These are phyloP conservation scores for Scheffersomyces segobiensis DNA, from an alignment of 1,139 yeast species.

Conservation along the genomic window DNA sequence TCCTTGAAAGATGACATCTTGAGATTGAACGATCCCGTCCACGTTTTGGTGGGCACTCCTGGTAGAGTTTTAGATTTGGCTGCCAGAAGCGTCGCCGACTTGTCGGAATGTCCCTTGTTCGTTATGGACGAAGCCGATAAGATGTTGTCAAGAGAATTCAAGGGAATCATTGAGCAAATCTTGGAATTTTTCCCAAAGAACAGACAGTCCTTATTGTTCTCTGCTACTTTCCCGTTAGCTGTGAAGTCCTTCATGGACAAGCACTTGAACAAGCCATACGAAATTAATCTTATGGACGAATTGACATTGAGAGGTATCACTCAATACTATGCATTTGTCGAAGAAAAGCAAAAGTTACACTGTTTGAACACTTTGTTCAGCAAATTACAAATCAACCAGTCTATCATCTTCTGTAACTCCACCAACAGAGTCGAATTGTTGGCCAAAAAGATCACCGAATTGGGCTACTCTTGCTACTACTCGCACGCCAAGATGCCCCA, in stretches of 20 bases:
- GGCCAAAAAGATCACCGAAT: slow-evolving; percentile 93
- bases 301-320: slow-evolving; percentile 94
- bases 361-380: slow-evolving; percentile 94
- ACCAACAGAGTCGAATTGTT: slow-evolving; percentile 93
- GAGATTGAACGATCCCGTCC: slow-evolving; percentile 90
- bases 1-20: slow-evolving; percentile 89
- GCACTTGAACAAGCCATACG: slow-evolving; percentile 89
- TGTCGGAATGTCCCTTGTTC: slow-evolving; percentile 83
- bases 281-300: slow-evolving; percentile 96
- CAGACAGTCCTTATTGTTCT: slow-evolving; percentile 85
- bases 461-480: slow-evolving; percentile 95
- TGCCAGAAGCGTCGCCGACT: slow-evolving; percentile 81
- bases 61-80: slow-evolving; percentile 97
- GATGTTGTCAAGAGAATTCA: slow-evolving; percentile 89
- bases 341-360: slow-evolving; percentile 92
- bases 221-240: slow-evolving; percentile 95
- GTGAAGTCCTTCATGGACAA: slow-evolving; percentile 92
- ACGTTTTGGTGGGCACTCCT: slow-evolving; percentile 89
- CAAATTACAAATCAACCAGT: slow-evolving; percentile 91
- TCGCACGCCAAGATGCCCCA: slow-evolving; percentile 99
- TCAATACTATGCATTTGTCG: slow-evolving; percentile 96
- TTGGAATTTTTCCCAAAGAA: slow-evolving; percentile 74
- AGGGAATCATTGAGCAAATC: slow-evolving; percentile 84
- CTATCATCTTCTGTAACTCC: slow-evolving; percentile 94
- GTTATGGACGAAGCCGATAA: slow-evolving; percentile 99